Evolutionary conservation across 179 eudicot species (phyloP), one percentile per base, ranked within the genome.

Genomic region (Patellifolia procumbens): DNA sequence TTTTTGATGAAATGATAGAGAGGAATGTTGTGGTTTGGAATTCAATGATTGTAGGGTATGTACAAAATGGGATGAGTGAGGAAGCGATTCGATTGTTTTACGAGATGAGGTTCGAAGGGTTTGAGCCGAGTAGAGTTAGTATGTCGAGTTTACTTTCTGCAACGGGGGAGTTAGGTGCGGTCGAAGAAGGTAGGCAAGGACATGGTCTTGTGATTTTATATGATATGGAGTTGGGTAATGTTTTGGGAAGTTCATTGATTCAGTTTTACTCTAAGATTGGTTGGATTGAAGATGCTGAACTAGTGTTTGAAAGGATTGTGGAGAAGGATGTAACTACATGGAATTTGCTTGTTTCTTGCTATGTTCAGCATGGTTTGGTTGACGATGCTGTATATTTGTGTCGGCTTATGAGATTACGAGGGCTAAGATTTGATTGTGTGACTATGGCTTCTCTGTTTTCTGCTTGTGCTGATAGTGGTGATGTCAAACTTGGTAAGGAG

Each of bases 301-400:
- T 83, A 28, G 81, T 81, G 28, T 87, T 89, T 64, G 9, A 52
- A 29, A 83, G 76, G 79, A 86, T 89, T 86, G 45, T 77, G 61
- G 87, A 84, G 77, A 89, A 83, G 81, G 92, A 89, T 81, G 83
- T 66, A 42, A 89, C 86, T 55, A 83, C 92, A 3, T 89, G 92
- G 92, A 89, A 84, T 78, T 80, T 87, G 87, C 59, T 87, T 49
- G 55, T 87, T 37, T 86, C 88, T 79, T 84, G 86, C 76, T 86
- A 87, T 84, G 84, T 80, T 55, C 90, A 84, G 51, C 73, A 83
- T 63, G 81, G 85, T 26, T 72, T 79, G 35, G 59, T 70, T 45
- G 83, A 79, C 45, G 63, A 83, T 6, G 85, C 82, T 1, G 34
- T 89, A 46, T 43, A 60, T 60, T 69, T 77, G 52, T 87, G 90